Percentiles rank a stretch among this genome's conserved stretches.
phyloP scores from a whole-genome alignment of 2,329 filamentous ascomycete genomes.

The Bipolaris bicolor region DNA sequence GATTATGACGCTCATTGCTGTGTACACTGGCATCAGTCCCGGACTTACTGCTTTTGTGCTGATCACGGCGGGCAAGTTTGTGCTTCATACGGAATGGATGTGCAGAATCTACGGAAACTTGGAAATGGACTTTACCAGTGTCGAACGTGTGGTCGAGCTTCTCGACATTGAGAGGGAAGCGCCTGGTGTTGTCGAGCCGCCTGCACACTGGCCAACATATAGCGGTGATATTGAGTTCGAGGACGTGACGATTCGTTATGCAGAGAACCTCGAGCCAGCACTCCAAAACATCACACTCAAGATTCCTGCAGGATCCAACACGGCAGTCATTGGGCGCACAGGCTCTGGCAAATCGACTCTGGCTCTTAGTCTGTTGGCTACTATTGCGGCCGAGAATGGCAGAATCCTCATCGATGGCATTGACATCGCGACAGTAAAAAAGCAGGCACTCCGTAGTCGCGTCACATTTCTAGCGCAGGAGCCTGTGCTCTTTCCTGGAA shows the following conservation, averaged over 20 bases:
- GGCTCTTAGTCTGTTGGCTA: slow-evolving; percentile 64
- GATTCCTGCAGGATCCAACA: slow-evolving; percentile 78
- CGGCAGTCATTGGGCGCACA: slow-evolving; percentile 80
- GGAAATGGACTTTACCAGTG: slow-evolving; percentile 90
- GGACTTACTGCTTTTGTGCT: slow-evolving; percentile 86
- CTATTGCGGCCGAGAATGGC: slow-evolving; percentile 60
- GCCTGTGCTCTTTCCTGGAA: slow-evolving; percentile 68
- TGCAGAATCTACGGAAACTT: slow-evolving; percentile 83
- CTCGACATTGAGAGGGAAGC: slow-evolving; percentile 79
- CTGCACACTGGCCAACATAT: slow-evolving; percentile 76
- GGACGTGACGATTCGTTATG: slow-evolving; percentile 78
- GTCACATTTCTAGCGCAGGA: slow-evolving; percentile 72
- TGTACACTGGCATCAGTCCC: slow-evolving; percentile 75
- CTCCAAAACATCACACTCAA: slow-evolving; percentile 71
- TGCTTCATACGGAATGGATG: slow-evolving; percentile 72
- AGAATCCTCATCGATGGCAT: slow-evolving; percentile 66
- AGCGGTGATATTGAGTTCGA: slow-evolving; percentile 77
- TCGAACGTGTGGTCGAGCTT: slow-evolving; percentile 84
- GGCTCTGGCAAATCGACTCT: slow-evolving; percentile 81
- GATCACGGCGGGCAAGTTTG: slow-evolving; percentile 70
- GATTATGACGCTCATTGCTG: slow-evolving; percentile 72
- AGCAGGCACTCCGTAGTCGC: slow-evolving; percentile 64
- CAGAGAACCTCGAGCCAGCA: slow-evolving; percentile 75
- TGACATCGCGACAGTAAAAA: slow-evolving; percentile 65
- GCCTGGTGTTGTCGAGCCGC: slow-evolving; percentile 69